Conservation (phyloP, 805 yeast species). For the Metschnikowia dekortorum region DNA sequence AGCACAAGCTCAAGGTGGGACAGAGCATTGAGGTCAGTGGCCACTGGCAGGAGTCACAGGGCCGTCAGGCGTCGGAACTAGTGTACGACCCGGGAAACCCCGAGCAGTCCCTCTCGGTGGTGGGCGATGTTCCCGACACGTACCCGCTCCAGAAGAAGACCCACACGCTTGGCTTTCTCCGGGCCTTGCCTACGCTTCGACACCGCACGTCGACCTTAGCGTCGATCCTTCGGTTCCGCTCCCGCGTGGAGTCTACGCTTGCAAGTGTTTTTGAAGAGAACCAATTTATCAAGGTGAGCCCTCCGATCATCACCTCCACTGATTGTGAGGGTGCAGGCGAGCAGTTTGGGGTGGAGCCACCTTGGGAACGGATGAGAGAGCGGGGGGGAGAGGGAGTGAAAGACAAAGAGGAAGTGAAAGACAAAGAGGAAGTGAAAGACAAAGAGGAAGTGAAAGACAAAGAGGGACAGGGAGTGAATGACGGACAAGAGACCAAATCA, state of each 20-base stretch:
- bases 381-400: not conserved
- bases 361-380: not conserved
- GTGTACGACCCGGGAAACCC: slow-evolving; percentile 22
- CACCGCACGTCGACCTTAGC: slow-evolving; percentile 67
- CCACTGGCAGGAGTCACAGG: slow-evolving; percentile 29
- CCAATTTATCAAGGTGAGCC: slow-evolving; percentile 67
- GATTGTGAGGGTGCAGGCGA: slow-evolving; percentile 99
- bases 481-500: not conserved
- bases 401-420: not conserved
- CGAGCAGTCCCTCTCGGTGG: slow-evolving; percentile 34
- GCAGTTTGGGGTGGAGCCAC: slow-evolving; percentile 55
- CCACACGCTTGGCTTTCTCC: slow-evolving; percentile 60
- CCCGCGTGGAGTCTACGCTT: slow-evolving; percentile 54
- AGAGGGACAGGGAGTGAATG: not conserved
- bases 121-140: slow-evolving; percentile 58
- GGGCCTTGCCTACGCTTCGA: slow-evolving; percentile 72
- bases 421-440: not conserved
- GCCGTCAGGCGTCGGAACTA: slow-evolving; percentile 32
- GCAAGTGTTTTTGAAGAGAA: slow-evolving; percentile 48
- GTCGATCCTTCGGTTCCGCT: slow-evolving; percentile 67
- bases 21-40: slow-evolving; percentile 36
- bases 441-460: not conserved
- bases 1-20: slow-evolving; percentile 45
- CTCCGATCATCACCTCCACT: slow-evolving; percentile 82
- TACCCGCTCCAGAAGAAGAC: slow-evolving; percentile 85